phyloP scores from a whole-genome alignment of 169 alveolate species.

The Eimeria zaria region DNA sequence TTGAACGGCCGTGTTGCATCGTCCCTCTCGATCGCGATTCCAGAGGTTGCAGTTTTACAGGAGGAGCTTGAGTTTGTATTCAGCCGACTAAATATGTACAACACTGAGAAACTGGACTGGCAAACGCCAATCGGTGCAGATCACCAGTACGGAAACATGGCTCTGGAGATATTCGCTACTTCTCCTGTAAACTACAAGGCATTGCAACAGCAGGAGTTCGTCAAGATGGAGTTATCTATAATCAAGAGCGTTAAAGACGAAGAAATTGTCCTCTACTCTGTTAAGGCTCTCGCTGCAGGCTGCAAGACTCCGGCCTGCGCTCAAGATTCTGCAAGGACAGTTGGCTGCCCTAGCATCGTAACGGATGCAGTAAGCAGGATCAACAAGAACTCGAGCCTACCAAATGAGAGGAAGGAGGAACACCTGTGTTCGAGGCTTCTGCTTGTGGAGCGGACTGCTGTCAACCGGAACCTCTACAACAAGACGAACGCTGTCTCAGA shows the following conservation, averaged over 20 bases:
- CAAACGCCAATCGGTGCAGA: slow-evolving; percentile 82
- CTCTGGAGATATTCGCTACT: slow-evolving; percentile 76
- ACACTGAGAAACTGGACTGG: slow-evolving; percentile 70
- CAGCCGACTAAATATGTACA: slow-evolving; percentile 75
- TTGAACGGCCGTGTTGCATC: slow-evolving; percentile 75
- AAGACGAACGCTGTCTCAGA: slow-evolving; percentile 81
- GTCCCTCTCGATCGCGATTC: slow-evolving; percentile 76
- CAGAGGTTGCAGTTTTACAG: slow-evolving; percentile 81
- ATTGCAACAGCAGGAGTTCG: slow-evolving; percentile 80
- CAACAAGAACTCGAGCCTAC: slow-evolving; percentile 38
- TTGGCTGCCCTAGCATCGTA: slow-evolving; percentile 78
- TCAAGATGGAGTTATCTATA: slow-evolving; percentile 68
- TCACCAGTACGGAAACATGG: slow-evolving; percentile 85
- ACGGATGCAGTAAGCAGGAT: slow-evolving; percentile 64
- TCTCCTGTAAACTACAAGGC: slow-evolving; percentile 73
- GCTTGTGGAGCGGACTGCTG: slow-evolving; percentile 84
- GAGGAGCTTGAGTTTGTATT: slow-evolving; percentile 82
- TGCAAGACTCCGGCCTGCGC: slow-evolving; percentile 81
- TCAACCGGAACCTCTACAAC: slow-evolving; percentile 82
- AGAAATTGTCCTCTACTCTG: slow-evolving; percentile 82
- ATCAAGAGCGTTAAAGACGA: slow-evolving; percentile 82
- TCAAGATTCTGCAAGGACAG: slow-evolving; percentile 80
- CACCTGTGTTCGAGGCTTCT: slow-evolving; percentile 75
- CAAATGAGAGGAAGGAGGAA: slow-evolving; percentile 80
- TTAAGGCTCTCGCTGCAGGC: slow-evolving; percentile 77